Evolutionary conservation across 257 asterid genomes (phyloP).

Genomic region (Ehretia macrophylla): DNA sequence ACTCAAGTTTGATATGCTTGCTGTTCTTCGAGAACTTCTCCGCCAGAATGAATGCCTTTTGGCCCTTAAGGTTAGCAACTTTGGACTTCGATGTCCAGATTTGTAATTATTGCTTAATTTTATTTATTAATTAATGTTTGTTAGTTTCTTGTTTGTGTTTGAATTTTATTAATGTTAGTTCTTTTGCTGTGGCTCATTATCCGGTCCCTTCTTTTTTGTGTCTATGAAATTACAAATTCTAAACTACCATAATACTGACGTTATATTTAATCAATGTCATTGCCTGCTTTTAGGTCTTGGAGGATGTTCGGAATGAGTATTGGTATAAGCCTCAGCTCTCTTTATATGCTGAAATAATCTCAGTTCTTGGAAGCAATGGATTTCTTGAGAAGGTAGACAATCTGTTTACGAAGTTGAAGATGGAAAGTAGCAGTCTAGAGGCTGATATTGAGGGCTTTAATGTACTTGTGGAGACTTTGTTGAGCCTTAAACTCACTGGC

Average conservation of each 20-base stretch:
- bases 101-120: background rate
- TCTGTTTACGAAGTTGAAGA: slow-evolving; percentile 43
- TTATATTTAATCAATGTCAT: background rate
- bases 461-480: slow-evolving; percentile 48
- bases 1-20: slow-evolving; percentile 62
- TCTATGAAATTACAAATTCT: too few species aligned
- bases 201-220: too few species aligned
- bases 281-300: slow-evolving; percentile 45
- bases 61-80: slow-evolving; percentile 78
- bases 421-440: slow-evolving; percentile 27
- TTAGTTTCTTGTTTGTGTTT: too few species aligned
- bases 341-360: slow-evolving; percentile 54
- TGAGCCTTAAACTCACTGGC: slow-evolving; percentile 40
- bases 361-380: slow-evolving; percentile 61
- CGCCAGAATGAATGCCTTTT: slow-evolving; percentile 61
- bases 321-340: slow-evolving; percentile 57
- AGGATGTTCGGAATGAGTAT: slow-evolving; percentile 54
- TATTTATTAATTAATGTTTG: too few species aligned
- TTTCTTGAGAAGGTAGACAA: slow-evolving; percentile 37
- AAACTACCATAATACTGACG: too few species aligned
- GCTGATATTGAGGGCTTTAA: slow-evolving; percentile 55
- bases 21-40: slow-evolving; percentile 75
- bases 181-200: too few species aligned
- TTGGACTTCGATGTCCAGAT: too few species aligned
- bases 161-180: too few species aligned